Percentiles rank a stretch among this genome's conserved stretches.
phyloP scores from a whole-genome alignment of 176 grass and related monocot species.

The Cocos nucifera region DNA sequence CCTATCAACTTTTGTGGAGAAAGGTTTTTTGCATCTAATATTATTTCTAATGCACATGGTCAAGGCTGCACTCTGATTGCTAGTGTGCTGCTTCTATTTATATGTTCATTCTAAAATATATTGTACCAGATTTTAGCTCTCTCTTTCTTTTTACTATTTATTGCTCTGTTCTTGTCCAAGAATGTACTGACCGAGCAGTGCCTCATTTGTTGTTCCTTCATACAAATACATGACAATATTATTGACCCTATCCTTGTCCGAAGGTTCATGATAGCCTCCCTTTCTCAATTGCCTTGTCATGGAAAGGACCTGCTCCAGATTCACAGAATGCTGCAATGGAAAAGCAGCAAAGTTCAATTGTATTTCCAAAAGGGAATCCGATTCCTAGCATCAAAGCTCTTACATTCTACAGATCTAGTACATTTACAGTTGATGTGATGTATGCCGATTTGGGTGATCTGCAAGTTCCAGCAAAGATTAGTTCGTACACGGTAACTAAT shows the following conservation, averaged over 20 bases:
- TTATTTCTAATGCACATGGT: no score
- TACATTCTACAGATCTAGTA: conserved; percentile 53
- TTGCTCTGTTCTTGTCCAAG: no score
- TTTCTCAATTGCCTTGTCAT: conserved; percentile 72
- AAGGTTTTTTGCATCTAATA: no score
- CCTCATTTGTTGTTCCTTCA: no score
- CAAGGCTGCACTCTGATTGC: no score
- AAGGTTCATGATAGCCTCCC: conserved; percentile 83
- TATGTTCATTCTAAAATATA: no score
- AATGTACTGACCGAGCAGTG: no score
- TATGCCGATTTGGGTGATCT: conserved; percentile 41
- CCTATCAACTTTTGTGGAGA: no score
- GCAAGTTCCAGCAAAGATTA: conserved; percentile 51
- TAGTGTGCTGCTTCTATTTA: no score
- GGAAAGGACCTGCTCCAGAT: conserved; percentile 38
- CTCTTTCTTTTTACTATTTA: no score
- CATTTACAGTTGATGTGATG: conserved; percentile 61
- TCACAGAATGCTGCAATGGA: conserved; percentile 27
- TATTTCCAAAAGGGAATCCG: conserved; percentile 70
- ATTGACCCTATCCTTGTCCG: conserved; percentile 4
- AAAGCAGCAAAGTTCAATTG: conserved; percentile 42
- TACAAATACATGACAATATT: no score
- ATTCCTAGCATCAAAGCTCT: conserved; percentile 68
- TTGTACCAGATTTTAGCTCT: no score
- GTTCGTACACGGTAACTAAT: conserved; percentile 63